Evolutionary conservation across 163 green algal genomes (phyloP).

Genomic region (Prototheca wickerhamii): DNA sequence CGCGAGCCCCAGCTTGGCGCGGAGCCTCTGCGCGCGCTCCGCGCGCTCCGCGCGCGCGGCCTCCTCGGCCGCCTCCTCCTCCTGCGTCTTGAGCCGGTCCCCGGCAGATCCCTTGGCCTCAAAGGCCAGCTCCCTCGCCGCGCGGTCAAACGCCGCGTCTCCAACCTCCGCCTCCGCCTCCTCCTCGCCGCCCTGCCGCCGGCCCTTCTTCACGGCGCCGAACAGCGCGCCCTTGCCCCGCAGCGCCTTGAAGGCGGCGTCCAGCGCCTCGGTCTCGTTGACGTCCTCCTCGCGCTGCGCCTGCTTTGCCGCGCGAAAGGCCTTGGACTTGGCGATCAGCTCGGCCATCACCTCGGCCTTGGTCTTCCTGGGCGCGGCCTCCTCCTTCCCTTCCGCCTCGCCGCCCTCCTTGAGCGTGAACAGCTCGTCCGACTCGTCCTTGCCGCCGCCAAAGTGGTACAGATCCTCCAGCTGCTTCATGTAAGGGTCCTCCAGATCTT

Average conservation of each 20-base stretch:
- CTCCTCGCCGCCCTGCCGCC: background rate
- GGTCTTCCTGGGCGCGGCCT: slow-evolving; percentile 15
- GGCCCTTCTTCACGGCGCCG: background rate
- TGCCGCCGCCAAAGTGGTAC: slow-evolving; percentile 73
- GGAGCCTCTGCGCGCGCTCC: slow-evolving; percentile 46
- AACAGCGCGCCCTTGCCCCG: slow-evolving; percentile 12
- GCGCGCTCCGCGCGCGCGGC: slow-evolving; percentile 61
- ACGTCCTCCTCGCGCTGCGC: slow-evolving; percentile 83
- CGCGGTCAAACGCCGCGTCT: slow-evolving; percentile 69
- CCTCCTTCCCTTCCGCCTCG: background rate
- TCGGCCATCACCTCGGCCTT: slow-evolving; percentile 89
- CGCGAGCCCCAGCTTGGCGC: slow-evolving; percentile 1
- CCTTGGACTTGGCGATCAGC: slow-evolving; percentile 93
- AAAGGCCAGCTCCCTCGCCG: slow-evolving; percentile 67
- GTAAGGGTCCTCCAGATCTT: slow-evolving; percentile 23
- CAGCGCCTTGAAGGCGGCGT: slow-evolving; percentile 56
- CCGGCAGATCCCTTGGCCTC: slow-evolving; percentile 54
- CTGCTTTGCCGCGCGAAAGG: slow-evolving; percentile 64
- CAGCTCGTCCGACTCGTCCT: slow-evolving; percentile 7
- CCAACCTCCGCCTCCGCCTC: slow-evolving; percentile 10
- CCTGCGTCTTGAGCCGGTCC: slow-evolving; percentile 49
- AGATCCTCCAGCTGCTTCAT: slow-evolving; percentile 22
- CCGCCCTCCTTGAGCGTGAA: slow-evolving; percentile 23
- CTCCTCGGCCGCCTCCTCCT: slow-evolving; percentile 15
- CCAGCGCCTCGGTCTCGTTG: slow-evolving; percentile 60